phyloP scores from a whole-genome alignment of 768 basidiomycete genomes.

The Gloeopeniophorella convolvens region DNA sequence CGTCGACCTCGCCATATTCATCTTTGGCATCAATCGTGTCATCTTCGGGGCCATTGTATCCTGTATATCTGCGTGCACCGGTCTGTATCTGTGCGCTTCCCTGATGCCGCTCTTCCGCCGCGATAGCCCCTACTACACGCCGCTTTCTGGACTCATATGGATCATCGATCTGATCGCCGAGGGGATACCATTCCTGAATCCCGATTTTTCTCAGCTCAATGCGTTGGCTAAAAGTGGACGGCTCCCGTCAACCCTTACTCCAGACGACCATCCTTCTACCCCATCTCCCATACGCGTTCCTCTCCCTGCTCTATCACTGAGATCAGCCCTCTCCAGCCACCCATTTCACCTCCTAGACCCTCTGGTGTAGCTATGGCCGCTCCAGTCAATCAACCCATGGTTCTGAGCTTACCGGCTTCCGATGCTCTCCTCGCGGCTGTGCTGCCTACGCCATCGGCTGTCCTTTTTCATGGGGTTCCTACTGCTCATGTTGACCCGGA shows the following conservation, averaged over 20 bases:
- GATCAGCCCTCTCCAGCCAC: constrained; percentile 16
- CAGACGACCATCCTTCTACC: constrained; percentile 18
- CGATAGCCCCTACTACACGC: too few relatives aligned
- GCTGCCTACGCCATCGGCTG: constrained; percentile 3
- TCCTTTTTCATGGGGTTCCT: constrained; percentile 11
- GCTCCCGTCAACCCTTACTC: constrained; percentile 16
- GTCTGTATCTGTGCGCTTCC: too few relatives aligned
- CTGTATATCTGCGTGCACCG: too few relatives aligned
- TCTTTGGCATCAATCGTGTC: too few relatives aligned
- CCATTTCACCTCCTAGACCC: constrained; percentile 20
- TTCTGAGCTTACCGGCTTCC: constrained; percentile 1
- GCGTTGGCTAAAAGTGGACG: too few relatives aligned
- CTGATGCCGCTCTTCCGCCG: too few relatives aligned
- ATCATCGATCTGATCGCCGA: too few relatives aligned
- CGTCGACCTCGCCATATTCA: too few relatives aligned
- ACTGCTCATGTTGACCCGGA: constrained; percentile 12
- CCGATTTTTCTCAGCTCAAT: too few relatives aligned
- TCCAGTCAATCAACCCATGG: constrained; percentile 13
- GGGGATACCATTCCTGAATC: too few relatives aligned
- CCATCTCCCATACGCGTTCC: constrained; percentile 21
- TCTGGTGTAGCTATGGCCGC: not conserved
- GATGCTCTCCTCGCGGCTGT: constrained; percentile 1
- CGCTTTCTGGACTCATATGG: too few relatives aligned
- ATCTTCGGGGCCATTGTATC: too few relatives aligned
- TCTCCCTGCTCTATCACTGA: constrained; percentile 18